Evolutionary conservation across 208 protist species (phyloP), one percentile per base, ranked within the genome.

Genomic region (Acanthamoeba healyi): DNA sequence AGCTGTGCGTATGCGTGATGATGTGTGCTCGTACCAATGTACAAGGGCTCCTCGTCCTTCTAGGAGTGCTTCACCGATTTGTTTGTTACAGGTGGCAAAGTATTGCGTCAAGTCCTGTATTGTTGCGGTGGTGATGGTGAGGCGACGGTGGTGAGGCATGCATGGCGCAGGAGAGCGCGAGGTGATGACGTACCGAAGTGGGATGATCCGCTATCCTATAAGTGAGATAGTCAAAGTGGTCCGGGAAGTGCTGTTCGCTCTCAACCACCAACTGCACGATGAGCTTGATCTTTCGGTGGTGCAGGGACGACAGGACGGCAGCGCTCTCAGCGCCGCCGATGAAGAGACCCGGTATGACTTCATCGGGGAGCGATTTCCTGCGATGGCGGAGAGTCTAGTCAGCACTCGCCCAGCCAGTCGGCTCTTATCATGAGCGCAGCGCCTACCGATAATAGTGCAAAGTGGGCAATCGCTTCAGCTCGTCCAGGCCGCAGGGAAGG

Each of bases 331-430:
- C 24, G 42, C 74, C 36, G 22, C 74, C 74, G n/a, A 82, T 82
- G 74, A 34, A 82, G 42, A 82, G 74, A 7, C 74, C 74, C 14
- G 74, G 74, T 54, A 82, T 82, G 42, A 82, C 74, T 34, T 82
- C 74, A 34, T 82, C 74, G 5, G 74, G 74, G 24, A 82, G 74
- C n/a, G 74, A 82, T 54, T 82, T 82, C 19, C 74, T 82, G 19
- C 10, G n/a, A 42, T 3, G 34, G n/a, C 14, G 65, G 4, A 9
- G 7, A 15, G 15, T 3, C 24, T 22, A 32, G 34, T 42, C 4
- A 51, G 15, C 15, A 42, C 14, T 79, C 0, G 15, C 2, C 40
- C 7, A 79, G 19, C 10, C 10, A 58, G 14, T 24, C 19, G 19
- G 51, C 14, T 10, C 34, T 54, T 14, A 54, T 0, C 24, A 54